phyloP scores from a whole-genome alignment of 441 rosid species.

The Syzygium syzygioides region DNA sequence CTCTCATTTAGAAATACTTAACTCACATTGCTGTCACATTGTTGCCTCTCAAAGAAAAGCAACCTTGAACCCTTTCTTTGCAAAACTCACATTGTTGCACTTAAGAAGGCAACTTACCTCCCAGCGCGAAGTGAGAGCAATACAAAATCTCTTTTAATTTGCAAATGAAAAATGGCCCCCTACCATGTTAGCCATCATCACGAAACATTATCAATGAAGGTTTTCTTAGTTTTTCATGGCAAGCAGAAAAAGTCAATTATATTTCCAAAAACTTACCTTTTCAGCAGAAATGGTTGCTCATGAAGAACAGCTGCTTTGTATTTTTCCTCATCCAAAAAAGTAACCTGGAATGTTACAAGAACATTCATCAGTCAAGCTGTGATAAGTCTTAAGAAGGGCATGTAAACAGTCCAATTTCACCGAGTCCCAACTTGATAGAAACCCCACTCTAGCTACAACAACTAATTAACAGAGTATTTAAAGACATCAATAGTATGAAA shows the following conservation, averaged over 20 bases:
- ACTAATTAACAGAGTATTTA: neutral
- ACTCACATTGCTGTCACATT: neutral
- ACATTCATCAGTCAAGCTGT: neutral
- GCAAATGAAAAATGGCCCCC: neutral
- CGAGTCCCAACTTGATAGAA: neutral
- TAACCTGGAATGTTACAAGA: constrained; percentile 36
- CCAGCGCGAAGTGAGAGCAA: too few relatives aligned
- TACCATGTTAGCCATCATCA: neutral
- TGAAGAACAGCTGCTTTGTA: constrained; percentile 66
- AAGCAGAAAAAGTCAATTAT: neutral
- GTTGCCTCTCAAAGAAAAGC: neutral
- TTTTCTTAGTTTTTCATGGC: neutral
- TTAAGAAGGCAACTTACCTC: neutral
- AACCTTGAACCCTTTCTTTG: neutral
- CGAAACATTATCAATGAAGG: neutral
- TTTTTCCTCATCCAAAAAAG: constrained; percentile 62
- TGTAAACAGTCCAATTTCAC: neutral
- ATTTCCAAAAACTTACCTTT: constrained; percentile 43
- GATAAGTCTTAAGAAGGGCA: neutral
- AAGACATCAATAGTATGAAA: neutral
- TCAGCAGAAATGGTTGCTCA: constrained; percentile 66
- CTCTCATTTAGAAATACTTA: neutral
- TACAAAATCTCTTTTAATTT: neutral
- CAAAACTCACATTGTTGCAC: neutral
- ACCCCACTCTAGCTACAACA: neutral